Conservation (phyloP, 2,329 filamentous ascomycete species). For the Fusarium abutilonis region DNA sequence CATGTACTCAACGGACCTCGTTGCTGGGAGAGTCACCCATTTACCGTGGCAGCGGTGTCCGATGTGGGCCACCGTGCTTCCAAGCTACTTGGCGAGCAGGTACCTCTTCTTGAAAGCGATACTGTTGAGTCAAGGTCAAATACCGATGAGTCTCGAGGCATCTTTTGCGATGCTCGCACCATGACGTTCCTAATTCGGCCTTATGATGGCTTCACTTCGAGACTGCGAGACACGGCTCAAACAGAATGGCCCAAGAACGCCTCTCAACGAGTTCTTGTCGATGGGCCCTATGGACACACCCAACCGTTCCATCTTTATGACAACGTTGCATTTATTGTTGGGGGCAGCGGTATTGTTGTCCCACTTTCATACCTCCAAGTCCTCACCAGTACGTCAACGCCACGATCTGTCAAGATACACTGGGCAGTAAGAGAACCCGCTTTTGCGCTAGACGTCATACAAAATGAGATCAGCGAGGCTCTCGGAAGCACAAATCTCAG, state of each 20-base stretch:
- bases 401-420: conserved; percentile 49
- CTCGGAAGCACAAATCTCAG: conserved; percentile 46
- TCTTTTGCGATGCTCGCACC: conserved; percentile 5
- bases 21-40: conserved; percentile 62
- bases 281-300: conserved; percentile 58
- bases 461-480: conserved; percentile 47
- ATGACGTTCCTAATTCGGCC: conserved; percentile 59
- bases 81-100: conserved; percentile 47
- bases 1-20: conserved; percentile 53
- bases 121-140: conserved; percentile 7
- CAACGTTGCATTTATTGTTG: conserved; percentile 55
- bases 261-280: conserved; percentile 52
- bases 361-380: conserved; percentile 52
- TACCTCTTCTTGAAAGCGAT: conserved; percentile 46
- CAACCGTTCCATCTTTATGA: conserved; percentile 52
- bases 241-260: conserved; percentile 40
- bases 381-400: conserved; percentile 36
- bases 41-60: conserved; percentile 54
- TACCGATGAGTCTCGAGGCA: neutral
- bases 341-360: conserved; percentile 58
- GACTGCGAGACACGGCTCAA: conserved; percentile 49
- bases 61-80: conserved; percentile 20
- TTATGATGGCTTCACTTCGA: conserved; percentile 56
- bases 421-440: conserved; percentile 57
- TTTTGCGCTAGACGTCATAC: conserved; percentile 51